Base-by-base conservation (phyloP, 78 protist species). In the Dictyostelium citrinum region DNA sequence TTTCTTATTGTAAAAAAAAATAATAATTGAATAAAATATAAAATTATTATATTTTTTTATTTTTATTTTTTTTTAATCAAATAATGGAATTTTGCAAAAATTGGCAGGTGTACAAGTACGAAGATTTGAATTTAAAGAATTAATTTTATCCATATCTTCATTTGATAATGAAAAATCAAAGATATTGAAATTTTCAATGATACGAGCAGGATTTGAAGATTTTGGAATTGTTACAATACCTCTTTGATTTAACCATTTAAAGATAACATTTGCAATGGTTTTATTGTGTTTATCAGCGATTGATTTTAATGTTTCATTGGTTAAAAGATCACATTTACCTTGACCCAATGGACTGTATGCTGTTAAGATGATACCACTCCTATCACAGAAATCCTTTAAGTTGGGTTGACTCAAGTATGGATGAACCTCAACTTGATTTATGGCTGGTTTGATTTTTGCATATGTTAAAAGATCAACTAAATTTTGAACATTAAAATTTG, bases 391-490 rank as follows among this genome's bases (percentile, higher is more conserved):
- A 4, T 27, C 7, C 35, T 46, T 58, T 39, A 86, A 33, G 1
- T 49, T n/a, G 45, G 81, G 55, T 80, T 86, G 92, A 24, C 20
- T 22, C 6, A 75, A 33, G 16, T 86, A 86, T 45, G 92, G 92
- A 67, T 86, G 92, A 17, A 86, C 35, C 61, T 95, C 97, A 68
- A 96, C 83, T 76, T 95, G 97, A 88, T 95, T 95, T 12, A 95
- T 95, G 0, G 82, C 96, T 29, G 96, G 96, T 27, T 4, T 10
- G 17, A 95, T 67, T 37, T 6, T 45, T 10, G 95, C 92, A 41
- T 24, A 51, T 29, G 92, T 11, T 20, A 68, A 61, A 12, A 95
- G 74, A 41, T 93, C 97, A 10, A 11, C n/a, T 31, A 95, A 77
- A 17, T 24, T 10, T n/a, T 16, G 22, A 24, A 45, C 90, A 29